Base-by-base conservation (phyloP, 345 rosid species). In the Arabidopsis arenosa region DNA sequence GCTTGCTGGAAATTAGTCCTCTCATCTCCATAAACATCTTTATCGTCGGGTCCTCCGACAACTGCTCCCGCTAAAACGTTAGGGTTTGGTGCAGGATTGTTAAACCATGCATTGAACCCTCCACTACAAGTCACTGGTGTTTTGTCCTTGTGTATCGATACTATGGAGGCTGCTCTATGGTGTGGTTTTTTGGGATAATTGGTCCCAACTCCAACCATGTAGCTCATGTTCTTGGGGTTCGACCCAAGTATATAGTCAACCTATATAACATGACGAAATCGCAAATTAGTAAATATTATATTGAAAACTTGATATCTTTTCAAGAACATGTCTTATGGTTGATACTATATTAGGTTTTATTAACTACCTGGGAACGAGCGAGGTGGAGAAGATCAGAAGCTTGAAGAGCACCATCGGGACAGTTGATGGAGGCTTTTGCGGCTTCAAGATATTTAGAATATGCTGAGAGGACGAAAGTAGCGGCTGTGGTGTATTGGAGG, bases 131-230 rank as follows among this genome's bases (percentile, higher is more conserved):
- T 74, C 83, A 92, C 81, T 13, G 88, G 87, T 54, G 18, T 45
- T 41, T 41, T 26, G 66, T 92, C 93, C 13, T 70, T 47, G 14
- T 77, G 78, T 17, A 91, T 75, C 4, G 94, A 90, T 61, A 97
- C 96, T 51, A 88, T 66, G 0, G 99, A 95, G 26, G 98, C 87
- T 26, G 89, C 99, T 82, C 99, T 83, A 84, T 95, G 99, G 84
- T 95, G 98, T 48, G 90, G 76, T 81, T 85, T 84, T 68, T 70
- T 85, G 4, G 98, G 98, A 80, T 82, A 95, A 69, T 83, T 76
- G n/a, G 75, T 83, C 52, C 99, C 98, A 62, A 86, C 85, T 17
- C 96, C 98, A 26, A 95, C 98, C 97, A 95, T 92, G 80, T 92
- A 95, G 54, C 97, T 90, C 89, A 91, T 87, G 61, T 77, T 84